phyloP scores from a whole-genome alignment of 352 stramenopile genomes.

The Aphanomyces cochlioides region DNA sequence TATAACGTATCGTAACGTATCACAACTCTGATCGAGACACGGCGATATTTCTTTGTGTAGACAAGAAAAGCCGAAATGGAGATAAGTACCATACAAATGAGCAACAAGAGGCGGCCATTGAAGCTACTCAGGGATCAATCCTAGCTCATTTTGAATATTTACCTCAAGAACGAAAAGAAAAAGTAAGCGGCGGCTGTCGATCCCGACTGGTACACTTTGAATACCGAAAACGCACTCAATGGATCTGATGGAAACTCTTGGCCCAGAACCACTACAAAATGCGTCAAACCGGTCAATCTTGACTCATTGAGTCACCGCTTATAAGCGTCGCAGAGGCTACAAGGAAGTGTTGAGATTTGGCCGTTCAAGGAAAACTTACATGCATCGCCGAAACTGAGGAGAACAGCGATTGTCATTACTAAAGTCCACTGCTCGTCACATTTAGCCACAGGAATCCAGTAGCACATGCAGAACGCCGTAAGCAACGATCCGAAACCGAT shows the following conservation, averaged over 20 bases:
- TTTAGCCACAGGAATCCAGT: conserved; percentile 19
- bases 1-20: no score
- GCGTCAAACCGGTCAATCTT: background rate
- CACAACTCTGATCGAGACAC: background rate
- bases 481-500: conserved; percentile 7
- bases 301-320: background rate
- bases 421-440: conserved; percentile 26
- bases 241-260: conserved; percentile 26
- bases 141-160: background rate
- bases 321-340: conserved; percentile 18
- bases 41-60: background rate
- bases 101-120: conserved; percentile 2
- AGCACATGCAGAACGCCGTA: conserved; percentile 7
- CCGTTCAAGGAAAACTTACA: background rate
- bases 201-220: conserved; percentile 24
- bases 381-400: conserved; percentile 26
- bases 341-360: background rate
- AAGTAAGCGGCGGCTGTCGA: conserved; percentile 13
- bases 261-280: conserved; percentile 12
- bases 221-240: conserved; percentile 26
- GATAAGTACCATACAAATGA: background rate
- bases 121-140: background rate
- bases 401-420: conserved; percentile 12
- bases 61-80: background rate
- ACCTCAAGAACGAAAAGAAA: conserved; percentile 19